A percentile compares a stretch with the other conserved stretches of the same genome.
Evolutionary conservation across 176 grass and related monocot genomes (phyloP).

Genomic region (Phragmites australis): DNA sequence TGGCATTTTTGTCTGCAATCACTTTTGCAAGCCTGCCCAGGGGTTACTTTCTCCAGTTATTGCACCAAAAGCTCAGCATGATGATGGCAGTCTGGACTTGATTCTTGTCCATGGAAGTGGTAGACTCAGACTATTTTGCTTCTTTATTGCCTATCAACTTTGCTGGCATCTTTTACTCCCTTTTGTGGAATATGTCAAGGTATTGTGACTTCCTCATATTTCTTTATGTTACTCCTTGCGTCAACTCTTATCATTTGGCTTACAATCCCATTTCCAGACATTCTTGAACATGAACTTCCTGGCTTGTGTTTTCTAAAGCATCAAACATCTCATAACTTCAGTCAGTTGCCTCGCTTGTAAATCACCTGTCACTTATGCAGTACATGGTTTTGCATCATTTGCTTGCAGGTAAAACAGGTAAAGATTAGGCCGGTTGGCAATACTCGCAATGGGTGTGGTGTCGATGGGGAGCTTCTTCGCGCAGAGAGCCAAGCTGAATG

Average conservation of each 20-base stretch:
- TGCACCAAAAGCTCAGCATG: conserved; percentile 71
- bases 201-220: conserved; percentile 25
- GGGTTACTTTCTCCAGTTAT: conserved; percentile 73
- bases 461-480: conserved; percentile 80
- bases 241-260: background rate
- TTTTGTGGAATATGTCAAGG: conserved; percentile 94
- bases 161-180: conserved; percentile 81
- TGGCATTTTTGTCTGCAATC: conserved; percentile 87
- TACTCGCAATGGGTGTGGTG: conserved; percentile 73
- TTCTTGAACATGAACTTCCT: background rate
- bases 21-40: conserved; percentile 80
- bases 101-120: conserved; percentile 82
- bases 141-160: conserved; percentile 76
- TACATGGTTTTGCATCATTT: conserved; percentile 17
- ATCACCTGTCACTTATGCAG: background rate
- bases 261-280: background rate
- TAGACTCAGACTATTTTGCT: conserved; percentile 72
- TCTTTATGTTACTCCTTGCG: background rate
- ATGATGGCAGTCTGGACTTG: conserved; percentile 75
- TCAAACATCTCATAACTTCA: background rate
- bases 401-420: conserved; percentile 75
- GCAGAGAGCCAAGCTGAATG: conserved; percentile 51
- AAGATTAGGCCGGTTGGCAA: conserved; percentile 59
- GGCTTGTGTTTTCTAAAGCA: background rate
- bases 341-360: background rate